These are phyloP conservation scores for Plectosphaerella sp. DNA, from an alignment of 2,329 filamentous ascomycete species.

Conservation along the genomic window DNA sequence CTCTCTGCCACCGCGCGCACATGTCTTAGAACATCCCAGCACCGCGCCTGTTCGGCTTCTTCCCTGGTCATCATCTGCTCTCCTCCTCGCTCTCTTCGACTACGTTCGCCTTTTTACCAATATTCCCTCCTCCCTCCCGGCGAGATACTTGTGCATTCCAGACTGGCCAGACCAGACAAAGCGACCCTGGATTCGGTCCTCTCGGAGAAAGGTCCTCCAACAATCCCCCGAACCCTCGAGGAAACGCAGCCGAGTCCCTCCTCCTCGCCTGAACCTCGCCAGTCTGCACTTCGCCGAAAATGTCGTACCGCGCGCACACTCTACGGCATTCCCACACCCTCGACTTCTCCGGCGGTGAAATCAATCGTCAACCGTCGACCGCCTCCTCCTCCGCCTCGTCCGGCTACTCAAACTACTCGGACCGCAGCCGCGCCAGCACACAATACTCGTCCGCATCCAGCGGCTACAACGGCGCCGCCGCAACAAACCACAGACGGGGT, in stretches of 20 bases:
- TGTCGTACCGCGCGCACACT: constrained; percentile 55
- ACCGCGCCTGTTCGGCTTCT: constrained; percentile 1
- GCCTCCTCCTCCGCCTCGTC: constrained; percentile 69
- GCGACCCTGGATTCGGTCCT: background rate
- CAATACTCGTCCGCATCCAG: constrained; percentile 70
- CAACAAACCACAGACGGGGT: constrained; percentile 59
- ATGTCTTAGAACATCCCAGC: constrained; percentile 9
- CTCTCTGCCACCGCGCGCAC: constrained; percentile 2
- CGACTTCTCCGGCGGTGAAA: constrained; percentile 34
- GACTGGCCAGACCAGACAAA: background rate
- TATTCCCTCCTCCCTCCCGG: background rate
- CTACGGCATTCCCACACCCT: constrained; percentile 52
- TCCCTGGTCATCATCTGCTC: background rate
- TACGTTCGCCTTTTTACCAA: background rate
- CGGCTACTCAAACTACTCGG: constrained; percentile 57
- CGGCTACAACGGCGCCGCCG: constrained; percentile 42
- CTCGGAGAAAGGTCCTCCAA: background rate
- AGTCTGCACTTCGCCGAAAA: constrained; percentile 26
- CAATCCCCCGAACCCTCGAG: constrained; percentile 1
- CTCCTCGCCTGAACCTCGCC: constrained; percentile 10
- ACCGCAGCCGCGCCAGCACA: constrained; percentile 62
- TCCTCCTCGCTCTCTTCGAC: background rate
- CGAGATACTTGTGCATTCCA: too few relatives aligned
- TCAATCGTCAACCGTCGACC: constrained; percentile 63
- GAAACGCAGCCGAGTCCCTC: constrained; percentile 14